These are phyloP conservation scores for Fagus sylvatica DNA, from an alignment of 306 rosid species.

Conservation along the genomic window DNA sequence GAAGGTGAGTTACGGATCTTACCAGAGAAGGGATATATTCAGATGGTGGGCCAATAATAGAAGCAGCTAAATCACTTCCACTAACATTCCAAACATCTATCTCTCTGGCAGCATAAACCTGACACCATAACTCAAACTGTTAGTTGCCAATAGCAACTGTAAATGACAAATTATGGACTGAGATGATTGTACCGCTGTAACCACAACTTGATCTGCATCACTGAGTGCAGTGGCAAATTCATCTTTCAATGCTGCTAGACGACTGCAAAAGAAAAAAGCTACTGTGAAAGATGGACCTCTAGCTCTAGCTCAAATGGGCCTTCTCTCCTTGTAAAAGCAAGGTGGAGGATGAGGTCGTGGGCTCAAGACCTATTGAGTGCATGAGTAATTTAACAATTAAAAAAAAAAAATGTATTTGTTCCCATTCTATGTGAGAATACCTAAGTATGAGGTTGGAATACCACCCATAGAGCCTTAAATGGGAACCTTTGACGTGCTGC, in stretches of 20 bases:
- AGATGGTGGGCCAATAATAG: slow-evolving; percentile 20
- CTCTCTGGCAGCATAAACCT: slow-evolving; percentile 35
- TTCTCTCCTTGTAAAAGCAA: too few species aligned
- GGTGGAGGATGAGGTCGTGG: too few species aligned
- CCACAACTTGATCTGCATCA: slow-evolving; percentile 32
- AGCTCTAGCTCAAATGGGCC: too few species aligned
- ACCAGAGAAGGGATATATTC: slow-evolving; percentile 35
- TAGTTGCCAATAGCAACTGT: neutral
- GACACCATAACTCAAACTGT: neutral
- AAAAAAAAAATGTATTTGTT: neutral
- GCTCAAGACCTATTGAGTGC: too few species aligned
- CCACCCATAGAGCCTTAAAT: slow-evolving; percentile 21
- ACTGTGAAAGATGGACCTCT: too few species aligned
- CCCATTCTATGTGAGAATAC: slow-evolving; percentile 11
- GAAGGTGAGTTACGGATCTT: neutral
- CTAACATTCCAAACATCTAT: slow-evolving; percentile 14
- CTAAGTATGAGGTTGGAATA: slow-evolving; percentile 41
- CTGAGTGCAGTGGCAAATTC: slow-evolving; percentile 26
- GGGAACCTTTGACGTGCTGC: slow-evolving; percentile 37
- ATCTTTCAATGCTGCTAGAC: slow-evolving; percentile 32
- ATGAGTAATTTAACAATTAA: too few species aligned
- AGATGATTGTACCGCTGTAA: slow-evolving; percentile 22
- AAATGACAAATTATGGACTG: neutral
- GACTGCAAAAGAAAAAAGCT: slow-evolving; percentile 19
- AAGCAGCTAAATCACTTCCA: slow-evolving; percentile 26